phyloP scores from a whole-genome alignment of 306 rosid species.

The Corylus americana region DNA sequence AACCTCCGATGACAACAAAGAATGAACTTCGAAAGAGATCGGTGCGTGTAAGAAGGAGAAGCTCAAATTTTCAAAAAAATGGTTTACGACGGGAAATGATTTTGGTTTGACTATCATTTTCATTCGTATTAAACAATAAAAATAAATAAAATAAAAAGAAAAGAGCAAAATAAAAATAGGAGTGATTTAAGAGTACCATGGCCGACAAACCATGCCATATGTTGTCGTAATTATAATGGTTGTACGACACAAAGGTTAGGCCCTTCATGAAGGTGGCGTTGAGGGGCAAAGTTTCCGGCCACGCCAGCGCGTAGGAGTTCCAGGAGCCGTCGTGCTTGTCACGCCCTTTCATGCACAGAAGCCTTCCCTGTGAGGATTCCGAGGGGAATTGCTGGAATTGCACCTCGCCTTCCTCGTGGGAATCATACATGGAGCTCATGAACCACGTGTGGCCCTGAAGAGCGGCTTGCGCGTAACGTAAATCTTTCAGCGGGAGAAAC shows the following conservation, averaged over 20 bases:
- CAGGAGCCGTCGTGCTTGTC: conserved; percentile 64
- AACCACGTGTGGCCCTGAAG: conserved; percentile 71
- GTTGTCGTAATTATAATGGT: conserved; percentile 59
- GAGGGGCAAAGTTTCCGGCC: conserved; percentile 54
- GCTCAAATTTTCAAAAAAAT: no score
- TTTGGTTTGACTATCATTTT: no score
- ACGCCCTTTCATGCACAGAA: conserved; percentile 60
- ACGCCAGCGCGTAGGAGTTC: conserved; percentile 66
- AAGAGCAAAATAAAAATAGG: no score
- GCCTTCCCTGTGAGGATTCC: conserved; percentile 31
- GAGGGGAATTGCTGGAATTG: conserved; percentile 76
- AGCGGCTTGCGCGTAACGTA: conserved; percentile 42
- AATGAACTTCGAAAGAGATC: no score
- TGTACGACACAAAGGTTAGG: conserved; percentile 65
- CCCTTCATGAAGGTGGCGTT: conserved; percentile 57
- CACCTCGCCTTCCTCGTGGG: conserved; percentile 51
- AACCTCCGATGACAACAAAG: no score
- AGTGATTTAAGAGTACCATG: conserved; percentile 38
- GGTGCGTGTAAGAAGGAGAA: no score
- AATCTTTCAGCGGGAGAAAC: conserved; percentile 68
- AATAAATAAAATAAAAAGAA: no score
- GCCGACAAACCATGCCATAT: conserved; percentile 70
- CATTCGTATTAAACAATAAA: no score
- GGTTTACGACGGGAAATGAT: no score
- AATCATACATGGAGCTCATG: conserved; percentile 70